Evolutionary conservation across 768 basidiomycete species (phyloP), one percentile per base, ranked within the genome.

Genomic region (Leccinum variicolor): DNA sequence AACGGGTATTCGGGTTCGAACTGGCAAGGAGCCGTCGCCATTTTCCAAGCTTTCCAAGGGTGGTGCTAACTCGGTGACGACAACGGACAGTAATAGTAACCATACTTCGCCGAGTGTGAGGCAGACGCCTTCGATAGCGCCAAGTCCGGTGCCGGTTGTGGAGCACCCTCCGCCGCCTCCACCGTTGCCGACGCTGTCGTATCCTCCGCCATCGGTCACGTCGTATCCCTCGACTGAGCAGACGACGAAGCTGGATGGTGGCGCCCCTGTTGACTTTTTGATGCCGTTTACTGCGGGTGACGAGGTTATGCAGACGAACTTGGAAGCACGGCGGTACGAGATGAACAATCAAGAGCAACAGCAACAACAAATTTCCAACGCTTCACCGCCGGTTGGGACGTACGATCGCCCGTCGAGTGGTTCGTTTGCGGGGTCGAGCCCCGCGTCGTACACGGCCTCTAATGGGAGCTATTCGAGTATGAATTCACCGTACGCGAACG

Each of bases 1-100:
- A 23, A 67, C 79, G 10, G 81, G 82, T 36, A 73, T 81, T 46
- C 81, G 83, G 15, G 69, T 79, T 10, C 76, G 81, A 14, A 66
- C 75, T 28, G 74, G 72, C 46, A 76, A 76, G 58, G 69, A 73
- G 7, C 54, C 57, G 29, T 59, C 70, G 14, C 64, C 67, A 23
- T 62, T 68, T 31, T 52, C 43, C 3, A 69, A 62, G 45, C 25
- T 59, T 60, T 56, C 7, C 46, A 52, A 25, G 41, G 58, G 2
- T 34, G 41, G n/a, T 41, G 41, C 56, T 29, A 28, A 56, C 23
- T 41, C 66, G 25, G 46, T 56, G 7, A 53, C 62, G 15, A 39
- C 64, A 19, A 65, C n/a, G 54, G 57, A 56, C 52, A 48, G 36
- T 54, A 61, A 66, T 7, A 41, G n/a, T 41, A 41, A 41, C n/a